Conservation (phyloP, 371 early-diverging fungal species). For the Mortierella sp. region DNA sequence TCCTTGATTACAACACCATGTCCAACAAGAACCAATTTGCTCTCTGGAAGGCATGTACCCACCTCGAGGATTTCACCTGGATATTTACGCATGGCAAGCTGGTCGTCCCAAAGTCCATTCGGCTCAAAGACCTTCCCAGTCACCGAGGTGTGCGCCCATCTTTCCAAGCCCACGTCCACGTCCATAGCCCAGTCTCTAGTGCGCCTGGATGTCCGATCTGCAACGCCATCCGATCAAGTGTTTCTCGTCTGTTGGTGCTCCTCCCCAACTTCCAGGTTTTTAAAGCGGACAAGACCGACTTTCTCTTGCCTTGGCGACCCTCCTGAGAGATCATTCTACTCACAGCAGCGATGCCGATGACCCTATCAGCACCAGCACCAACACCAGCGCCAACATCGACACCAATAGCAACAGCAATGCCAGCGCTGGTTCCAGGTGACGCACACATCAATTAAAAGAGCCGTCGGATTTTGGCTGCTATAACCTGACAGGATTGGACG, state of each 20-base stretch:
- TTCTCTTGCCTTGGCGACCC: background rate
- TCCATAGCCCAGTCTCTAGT: background rate
- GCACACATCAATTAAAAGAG: background rate
- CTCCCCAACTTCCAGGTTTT: background rate
- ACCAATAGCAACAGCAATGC: too few species aligned
- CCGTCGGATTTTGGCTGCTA: background rate
- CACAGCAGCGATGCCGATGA: background rate
- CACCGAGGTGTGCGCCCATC: background rate
- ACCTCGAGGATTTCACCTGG: constrained; percentile 1
- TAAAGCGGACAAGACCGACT: background rate
- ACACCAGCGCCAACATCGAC: too few species aligned
- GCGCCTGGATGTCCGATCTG: background rate
- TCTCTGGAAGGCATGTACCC: constrained; percentile 2
- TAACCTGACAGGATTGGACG: background rate
- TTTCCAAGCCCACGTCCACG: background rate
- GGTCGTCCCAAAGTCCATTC: too few species aligned
- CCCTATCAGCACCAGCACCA: background rate
- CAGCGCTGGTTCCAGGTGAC: too few species aligned
- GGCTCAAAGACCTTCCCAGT: background rate
- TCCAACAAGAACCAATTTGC: background rate
- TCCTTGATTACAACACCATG: background rate
- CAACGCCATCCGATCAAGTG: background rate
- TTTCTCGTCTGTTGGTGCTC: background rate
- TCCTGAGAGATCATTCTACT: background rate
- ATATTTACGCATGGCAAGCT: too few species aligned